Evolutionary conservation across 129 eudicot genomes (phyloP).

Genomic region (Apium graveolens): DNA sequence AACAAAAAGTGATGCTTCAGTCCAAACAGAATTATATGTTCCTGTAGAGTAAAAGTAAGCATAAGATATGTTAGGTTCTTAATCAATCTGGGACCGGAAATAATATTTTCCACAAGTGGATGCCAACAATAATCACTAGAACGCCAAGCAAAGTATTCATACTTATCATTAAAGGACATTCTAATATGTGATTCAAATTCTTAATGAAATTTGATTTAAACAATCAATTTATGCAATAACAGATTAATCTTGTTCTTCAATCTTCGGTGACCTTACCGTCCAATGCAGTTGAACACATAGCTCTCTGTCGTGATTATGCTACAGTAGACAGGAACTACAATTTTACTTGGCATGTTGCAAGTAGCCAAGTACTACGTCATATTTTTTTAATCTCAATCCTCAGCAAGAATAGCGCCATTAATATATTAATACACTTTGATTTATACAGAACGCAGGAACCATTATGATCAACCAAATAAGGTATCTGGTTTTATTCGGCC

Average conservation of each 20-base stretch:
- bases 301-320: background rate
- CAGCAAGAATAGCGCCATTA: background rate
- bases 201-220: background rate
- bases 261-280: background rate
- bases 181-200: background rate
- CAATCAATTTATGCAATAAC: background rate
- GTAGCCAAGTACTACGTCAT: background rate
- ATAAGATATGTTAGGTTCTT: background rate
- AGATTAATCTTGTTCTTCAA: background rate
- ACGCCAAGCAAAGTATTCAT: background rate
- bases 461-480: background rate
- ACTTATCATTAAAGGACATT: background rate
- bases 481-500: background rate
- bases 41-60: constrained; percentile 5
- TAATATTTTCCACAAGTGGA: background rate
- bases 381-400: background rate
- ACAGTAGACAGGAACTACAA: background rate
- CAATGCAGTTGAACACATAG: background rate
- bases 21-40: background rate
- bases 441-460: background rate
- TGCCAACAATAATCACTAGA: background rate
- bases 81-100: background rate
- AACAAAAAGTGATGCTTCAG: background rate
- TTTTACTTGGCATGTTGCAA: background rate
- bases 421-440: background rate